phyloP scores from a whole-genome alignment of 305 asterid species.

The Euphrasia arctica region DNA sequence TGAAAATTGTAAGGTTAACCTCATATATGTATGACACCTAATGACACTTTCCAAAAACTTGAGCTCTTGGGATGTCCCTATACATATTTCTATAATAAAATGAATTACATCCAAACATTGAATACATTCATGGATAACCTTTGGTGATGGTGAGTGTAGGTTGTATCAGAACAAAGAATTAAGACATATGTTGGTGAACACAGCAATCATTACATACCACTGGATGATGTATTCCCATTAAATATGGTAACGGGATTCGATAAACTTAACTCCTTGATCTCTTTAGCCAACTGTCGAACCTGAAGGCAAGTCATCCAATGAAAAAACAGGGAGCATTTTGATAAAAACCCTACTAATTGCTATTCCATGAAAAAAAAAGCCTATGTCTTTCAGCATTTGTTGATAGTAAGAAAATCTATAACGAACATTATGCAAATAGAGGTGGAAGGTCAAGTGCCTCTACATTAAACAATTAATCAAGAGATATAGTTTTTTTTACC shows the following conservation, averaged over 20 bases:
- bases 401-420: conserved; percentile 4
- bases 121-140: not conserved
- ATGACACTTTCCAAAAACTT: not conserved
- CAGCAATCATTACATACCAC: conserved; percentile 40
- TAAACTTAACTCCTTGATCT: conserved; percentile 69
- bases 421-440: not conserved
- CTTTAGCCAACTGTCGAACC: conserved; percentile 79
- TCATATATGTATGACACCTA: conserved; percentile 3
- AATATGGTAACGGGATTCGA: conserved; percentile 66
- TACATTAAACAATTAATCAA: too few species aligned
- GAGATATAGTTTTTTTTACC: too few species aligned
- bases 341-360: not conserved
- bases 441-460: conserved; percentile 19
- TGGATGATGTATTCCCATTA: conserved; percentile 61
- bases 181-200: conserved; percentile 8
- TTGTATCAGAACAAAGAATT: conserved; percentile 7
- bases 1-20: not conserved
- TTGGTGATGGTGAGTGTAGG: conserved; percentile 4
- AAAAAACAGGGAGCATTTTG: conserved; percentile 24
- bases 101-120: not conserved
- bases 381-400: conserved; percentile 12
- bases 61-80: conserved; percentile 8
- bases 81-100: not conserved
- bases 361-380: conserved; percentile 12
- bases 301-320: conserved; percentile 34